Evolutionary conservation across 2,329 filamentous ascomycete genomes (phyloP), one percentile per base, ranked within the genome.

Genomic region (Dactylellina sp.): DNA sequence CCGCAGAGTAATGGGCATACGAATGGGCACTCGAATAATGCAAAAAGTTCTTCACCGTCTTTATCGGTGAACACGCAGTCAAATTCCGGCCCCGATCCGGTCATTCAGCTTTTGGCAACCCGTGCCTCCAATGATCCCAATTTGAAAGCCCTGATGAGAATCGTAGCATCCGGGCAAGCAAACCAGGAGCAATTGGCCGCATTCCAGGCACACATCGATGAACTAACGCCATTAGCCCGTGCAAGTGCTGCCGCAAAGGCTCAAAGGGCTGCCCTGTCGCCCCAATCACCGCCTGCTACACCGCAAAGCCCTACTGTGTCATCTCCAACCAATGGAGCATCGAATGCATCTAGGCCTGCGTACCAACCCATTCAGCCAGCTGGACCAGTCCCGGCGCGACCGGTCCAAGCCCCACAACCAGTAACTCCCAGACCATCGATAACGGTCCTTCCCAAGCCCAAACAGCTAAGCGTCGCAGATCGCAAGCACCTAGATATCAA

Each of bases 141-240:
- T 63, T 83, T 95, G 7, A 89, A 92, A 66, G 88, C 90, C 37
- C 83, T 95, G 0, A 95, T 95, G 91, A 92, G 92, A 80, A 87
- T 91, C 60, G 91, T 95, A 0, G 91, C 91, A 0, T 88, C 89
- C 25, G 91, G 91, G 0, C 86, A 89, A 76, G 91, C 91, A 0
- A 88, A 86, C 11, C 86, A 87, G 39, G 86, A 88, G 12, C 90
- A 95, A 79, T 82, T 95, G 11, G 87, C 88, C 50, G 87, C 89
- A 75, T 95, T 95, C 77, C 91, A 95, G 79, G 85, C 85, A 53
- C 91, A 95, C 44, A 95, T 95, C 75, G 90, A 93, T 78, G 88
- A 92, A 79, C 86, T 95, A 65, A 93, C 89, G 1, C 76, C 77
- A 25, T 39, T 65, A 42, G 62, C 76, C 12, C 76, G 68, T 61